Evolutionary conservation across 78 protist species (phyloP).

Genomic region (Tieghemostelium lacteum): DNA sequence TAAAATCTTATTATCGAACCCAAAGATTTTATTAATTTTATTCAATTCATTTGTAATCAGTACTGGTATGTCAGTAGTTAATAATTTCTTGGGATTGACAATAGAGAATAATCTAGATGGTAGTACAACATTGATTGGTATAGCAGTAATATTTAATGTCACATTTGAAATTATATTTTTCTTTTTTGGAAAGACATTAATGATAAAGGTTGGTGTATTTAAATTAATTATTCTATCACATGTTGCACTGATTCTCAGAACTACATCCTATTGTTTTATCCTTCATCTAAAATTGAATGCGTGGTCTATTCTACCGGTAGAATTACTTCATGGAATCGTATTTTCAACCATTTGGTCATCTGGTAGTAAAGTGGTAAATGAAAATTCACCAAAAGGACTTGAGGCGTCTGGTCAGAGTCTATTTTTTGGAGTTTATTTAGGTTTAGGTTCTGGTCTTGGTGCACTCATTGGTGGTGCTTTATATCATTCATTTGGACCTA

Average conservation of each 20-base stretch:
- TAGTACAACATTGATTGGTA: conserved; percentile 24
- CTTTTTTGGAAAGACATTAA: conserved; percentile 43
- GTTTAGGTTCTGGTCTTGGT: conserved; percentile 43
- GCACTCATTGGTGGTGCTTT: conserved; percentile 1
- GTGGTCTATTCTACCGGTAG: conserved; percentile 50
- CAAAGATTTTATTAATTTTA: not conserved
- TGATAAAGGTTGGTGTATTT: conserved; percentile 4
- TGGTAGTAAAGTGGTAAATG: not conserved
- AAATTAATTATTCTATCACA: conserved; percentile 20
- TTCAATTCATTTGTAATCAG: conserved; percentile 26
- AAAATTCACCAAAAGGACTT: conserved; percentile 34
- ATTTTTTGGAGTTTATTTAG: conserved; percentile 42
- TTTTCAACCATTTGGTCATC: conserved; percentile 57
- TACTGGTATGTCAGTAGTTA: conserved; percentile 49
- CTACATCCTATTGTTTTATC: not conserved
- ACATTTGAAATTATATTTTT: conserved; percentile 49
- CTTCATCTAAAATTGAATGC: not conserved
- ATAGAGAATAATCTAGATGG: not conserved
- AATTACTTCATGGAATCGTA: conserved; percentile 54
- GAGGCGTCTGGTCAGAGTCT: conserved; percentile 49
- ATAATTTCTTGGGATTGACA: conserved; percentile 43
- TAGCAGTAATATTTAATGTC: conserved; percentile 26
- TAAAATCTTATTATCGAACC: conserved; percentile 20
- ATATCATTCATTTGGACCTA: not conserved
- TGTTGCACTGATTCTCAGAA: conserved; percentile 7